These are phyloP conservation scores for Aspergillus viridinutans DNA, from an alignment of 2,329 filamentous ascomycete genomes.

Conservation along the genomic window DNA sequence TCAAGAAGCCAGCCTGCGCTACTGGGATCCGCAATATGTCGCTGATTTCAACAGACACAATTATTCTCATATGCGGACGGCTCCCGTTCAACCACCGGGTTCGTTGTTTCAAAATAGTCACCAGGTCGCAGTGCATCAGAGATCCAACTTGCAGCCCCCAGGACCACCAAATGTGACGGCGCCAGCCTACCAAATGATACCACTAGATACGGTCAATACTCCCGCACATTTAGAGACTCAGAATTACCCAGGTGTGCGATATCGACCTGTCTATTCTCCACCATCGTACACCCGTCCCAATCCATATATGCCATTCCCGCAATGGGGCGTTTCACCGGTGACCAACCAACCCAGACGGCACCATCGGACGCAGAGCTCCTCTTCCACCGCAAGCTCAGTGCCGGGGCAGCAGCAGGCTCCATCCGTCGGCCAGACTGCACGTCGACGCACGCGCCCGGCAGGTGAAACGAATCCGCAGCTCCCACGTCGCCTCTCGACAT, in stretches of 20 bases:
- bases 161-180: neutral
- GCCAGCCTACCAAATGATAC: constrained; percentile 1
- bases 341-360: constrained; percentile 10
- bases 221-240: constrained; percentile 1
- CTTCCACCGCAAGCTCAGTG: neutral
- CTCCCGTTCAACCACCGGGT: neutral
- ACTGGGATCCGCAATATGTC: neutral
- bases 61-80: neutral
- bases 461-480: neutral
- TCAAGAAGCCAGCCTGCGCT: neutral
- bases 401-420: constrained; percentile 2
- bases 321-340: constrained; percentile 3
- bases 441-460: constrained; percentile 7
- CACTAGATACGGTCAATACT: neutral
- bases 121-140: constrained; percentile 1
- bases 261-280: neutral
- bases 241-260: neutral
- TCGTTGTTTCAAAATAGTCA: neutral
- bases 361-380: constrained; percentile 5
- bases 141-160: neutral
- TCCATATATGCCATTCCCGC: constrained; percentile 5
- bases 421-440: constrained; percentile 1
- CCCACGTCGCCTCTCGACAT: constrained; percentile 1
- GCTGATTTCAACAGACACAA: neutral
- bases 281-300: neutral